These are phyloP conservation scores for Coniosporium tulheliwenetii DNA, from an alignment of 2,329 filamentous ascomycete genomes.

Conservation along the genomic window DNA sequence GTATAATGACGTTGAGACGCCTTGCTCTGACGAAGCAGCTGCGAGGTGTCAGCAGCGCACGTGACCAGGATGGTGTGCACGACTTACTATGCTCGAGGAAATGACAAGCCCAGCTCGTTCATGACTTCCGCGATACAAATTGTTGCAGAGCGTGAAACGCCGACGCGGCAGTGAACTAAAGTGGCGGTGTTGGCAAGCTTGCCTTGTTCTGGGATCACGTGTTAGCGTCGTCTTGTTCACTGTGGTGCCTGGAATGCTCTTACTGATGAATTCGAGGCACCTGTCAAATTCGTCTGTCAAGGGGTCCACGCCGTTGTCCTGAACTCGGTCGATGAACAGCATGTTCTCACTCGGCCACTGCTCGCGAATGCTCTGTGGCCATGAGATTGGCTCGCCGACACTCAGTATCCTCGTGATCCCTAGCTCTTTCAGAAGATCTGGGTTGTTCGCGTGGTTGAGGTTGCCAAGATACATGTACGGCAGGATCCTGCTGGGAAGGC, in stretches of 20 bases:
- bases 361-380: constrained; percentile 54
- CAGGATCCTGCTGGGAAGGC: constrained; percentile 72
- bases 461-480: constrained; percentile 97
- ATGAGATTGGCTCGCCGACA: constrained; percentile 76
- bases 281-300: constrained; percentile 71
- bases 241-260: constrained; percentile 18
- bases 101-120: constrained; percentile 62
- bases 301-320: constrained; percentile 93
- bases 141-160: constrained; percentile 86
- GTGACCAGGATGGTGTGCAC: neutral
- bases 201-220: constrained; percentile 48
- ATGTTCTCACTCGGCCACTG: constrained; percentile 66
- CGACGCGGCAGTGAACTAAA: constrained; percentile 89
- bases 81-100: constrained; percentile 71
- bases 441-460: constrained; percentile 84
- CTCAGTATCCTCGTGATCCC: constrained; percentile 82
- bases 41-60: constrained; percentile 5
- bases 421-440: constrained; percentile 59
- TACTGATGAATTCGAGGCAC: constrained; percentile 87
- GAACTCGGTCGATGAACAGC: constrained; percentile 68
- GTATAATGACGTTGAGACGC: constrained; percentile 91
- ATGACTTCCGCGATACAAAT: constrained; percentile 99
- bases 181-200: constrained; percentile 66
- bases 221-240: constrained; percentile 4
- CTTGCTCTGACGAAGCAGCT: constrained; percentile 85